Evolutionary conservation across 306 rosid species (phyloP).

Genomic region (Comarum palustre): DNA sequence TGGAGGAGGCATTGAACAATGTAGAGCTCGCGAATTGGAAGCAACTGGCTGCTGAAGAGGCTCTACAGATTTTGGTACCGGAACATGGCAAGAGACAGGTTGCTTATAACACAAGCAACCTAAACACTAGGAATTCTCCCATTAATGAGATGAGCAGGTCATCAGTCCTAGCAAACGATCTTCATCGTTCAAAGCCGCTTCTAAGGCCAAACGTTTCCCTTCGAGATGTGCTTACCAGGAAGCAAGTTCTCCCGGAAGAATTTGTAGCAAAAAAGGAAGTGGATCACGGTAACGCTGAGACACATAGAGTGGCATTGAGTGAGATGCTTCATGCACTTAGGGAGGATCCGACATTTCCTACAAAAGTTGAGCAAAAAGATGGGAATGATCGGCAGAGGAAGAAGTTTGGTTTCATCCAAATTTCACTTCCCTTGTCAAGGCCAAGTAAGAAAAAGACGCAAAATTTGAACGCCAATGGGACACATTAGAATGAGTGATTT

Average conservation of each 20-base stretch:
- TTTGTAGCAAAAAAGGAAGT: slow-evolving; percentile 39
- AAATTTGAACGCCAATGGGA: slow-evolving; percentile 29
- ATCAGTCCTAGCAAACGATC: slow-evolving; percentile 28
- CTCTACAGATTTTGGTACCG: slow-evolving; percentile 64
- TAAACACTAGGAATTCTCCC: slow-evolving; percentile 35
- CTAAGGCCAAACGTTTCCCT: slow-evolving; percentile 62
- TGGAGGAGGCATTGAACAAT: slow-evolving; percentile 73
- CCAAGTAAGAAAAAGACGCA: slow-evolving; percentile 61
- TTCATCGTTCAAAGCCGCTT: slow-evolving; percentile 41
- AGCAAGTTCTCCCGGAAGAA: slow-evolving; percentile 61
- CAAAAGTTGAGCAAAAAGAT: slow-evolving; percentile 49
- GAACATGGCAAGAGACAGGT: slow-evolving; percentile 41
- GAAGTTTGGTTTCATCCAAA: slow-evolving; percentile 83
- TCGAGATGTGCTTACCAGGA: slow-evolving; percentile 83
- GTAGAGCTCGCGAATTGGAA: slow-evolving; percentile 71
- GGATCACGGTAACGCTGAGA: slow-evolving; percentile 37
- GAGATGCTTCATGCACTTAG: slow-evolving; percentile 86
- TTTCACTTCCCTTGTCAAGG: slow-evolving; percentile 72
- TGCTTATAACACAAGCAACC: slow-evolving; percentile 33
- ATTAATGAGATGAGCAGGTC: slow-evolving; percentile 30
- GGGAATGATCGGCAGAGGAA: slow-evolving; percentile 57
- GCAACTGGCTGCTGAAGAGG: slow-evolving; percentile 72
- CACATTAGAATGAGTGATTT: background rate
- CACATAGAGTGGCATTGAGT: slow-evolving; percentile 75
- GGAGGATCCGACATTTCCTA: slow-evolving; percentile 53